phyloP scores from a whole-genome alignment of 2,329 filamentous ascomycete genomes.

The Paraphoma sp. region DNA sequence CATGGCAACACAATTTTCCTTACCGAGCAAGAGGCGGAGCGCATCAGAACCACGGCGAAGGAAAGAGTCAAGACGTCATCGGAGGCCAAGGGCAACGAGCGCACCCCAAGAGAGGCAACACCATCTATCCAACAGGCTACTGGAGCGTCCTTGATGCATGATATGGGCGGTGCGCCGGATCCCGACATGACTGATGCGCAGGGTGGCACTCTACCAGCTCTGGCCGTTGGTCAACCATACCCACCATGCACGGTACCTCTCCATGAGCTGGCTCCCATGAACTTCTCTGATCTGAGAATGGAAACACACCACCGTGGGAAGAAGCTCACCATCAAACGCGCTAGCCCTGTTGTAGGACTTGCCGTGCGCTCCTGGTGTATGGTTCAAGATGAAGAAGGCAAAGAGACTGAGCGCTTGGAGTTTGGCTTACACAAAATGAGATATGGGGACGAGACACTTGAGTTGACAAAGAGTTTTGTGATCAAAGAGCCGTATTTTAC shows the following conservation, averaged over 20 bases:
- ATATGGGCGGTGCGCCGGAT: slow-evolving; percentile 36
- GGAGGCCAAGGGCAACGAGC: slow-evolving; percentile 20
- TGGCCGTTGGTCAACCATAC: slow-evolving; percentile 32
- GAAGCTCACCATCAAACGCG: slow-evolving; percentile 44
- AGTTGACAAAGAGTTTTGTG: slow-evolving; percentile 46
- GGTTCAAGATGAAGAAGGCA: slow-evolving; percentile 44
- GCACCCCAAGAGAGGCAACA: slow-evolving; percentile 27
- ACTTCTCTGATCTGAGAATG: slow-evolving; percentile 44
- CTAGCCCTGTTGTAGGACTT: slow-evolving; percentile 39
- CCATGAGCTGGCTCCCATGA: slow-evolving; percentile 27
- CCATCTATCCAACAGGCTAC: slow-evolving; percentile 34
- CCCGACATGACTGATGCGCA: slow-evolving; percentile 24
- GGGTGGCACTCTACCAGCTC: slow-evolving; percentile 25
- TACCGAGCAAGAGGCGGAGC: slow-evolving; percentile 34
- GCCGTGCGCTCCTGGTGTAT: slow-evolving; percentile 43
- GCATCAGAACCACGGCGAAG: slow-evolving; percentile 32
- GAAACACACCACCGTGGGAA: slow-evolving; percentile 51
- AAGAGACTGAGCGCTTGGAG: slow-evolving; percentile 42
- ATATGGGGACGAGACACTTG: slow-evolving; percentile 45
- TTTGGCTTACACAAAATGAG: slow-evolving; percentile 31
- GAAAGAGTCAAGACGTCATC: slow-evolving; percentile 22
- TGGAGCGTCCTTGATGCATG: slow-evolving; percentile 38
- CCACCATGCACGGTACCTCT: slow-evolving; percentile 25
- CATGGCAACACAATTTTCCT: slow-evolving; percentile 32
- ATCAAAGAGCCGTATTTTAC: slow-evolving; percentile 65